phyloP scores from a whole-genome alignment of 208 protist genomes.

The Trypanosoma theileri region DNA sequence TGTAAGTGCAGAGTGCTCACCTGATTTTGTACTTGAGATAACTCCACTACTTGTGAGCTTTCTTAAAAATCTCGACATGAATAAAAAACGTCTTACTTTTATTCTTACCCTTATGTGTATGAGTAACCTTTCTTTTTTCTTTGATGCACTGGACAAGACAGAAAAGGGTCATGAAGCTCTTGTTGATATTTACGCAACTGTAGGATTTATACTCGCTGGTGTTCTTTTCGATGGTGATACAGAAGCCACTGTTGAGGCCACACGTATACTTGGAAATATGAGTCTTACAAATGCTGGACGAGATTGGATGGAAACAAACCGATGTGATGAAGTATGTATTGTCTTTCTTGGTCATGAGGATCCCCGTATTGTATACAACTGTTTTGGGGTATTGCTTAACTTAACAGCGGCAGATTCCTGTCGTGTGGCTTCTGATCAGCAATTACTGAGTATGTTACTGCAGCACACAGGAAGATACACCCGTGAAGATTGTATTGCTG shows the following conservation, averaged over 20 bases:
- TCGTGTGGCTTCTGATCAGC: conserved; percentile 55
- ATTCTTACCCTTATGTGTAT: conserved; percentile 81
- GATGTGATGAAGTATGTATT: conserved; percentile 78
- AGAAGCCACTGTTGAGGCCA: conserved; percentile 78
- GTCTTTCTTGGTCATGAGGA: conserved; percentile 82
- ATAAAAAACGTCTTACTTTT: conserved; percentile 37
- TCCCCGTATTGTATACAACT: conserved; percentile 81
- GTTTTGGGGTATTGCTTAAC: conserved; percentile 78
- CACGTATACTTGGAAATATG: conserved; percentile 74
- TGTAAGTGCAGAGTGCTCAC: conserved; percentile 49
- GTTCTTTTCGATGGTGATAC: conserved; percentile 74
- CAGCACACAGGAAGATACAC: conserved; percentile 72
- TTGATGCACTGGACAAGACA: conserved; percentile 44
- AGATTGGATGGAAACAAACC: conserved; percentile 80
- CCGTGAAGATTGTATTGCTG: conserved; percentile 38
- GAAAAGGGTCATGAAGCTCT: conserved; percentile 30
- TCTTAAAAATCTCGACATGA: conserved; percentile 44
- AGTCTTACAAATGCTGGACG: conserved; percentile 77
- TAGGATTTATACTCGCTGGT: conserved; percentile 57
- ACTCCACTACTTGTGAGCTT: conserved; percentile 44
- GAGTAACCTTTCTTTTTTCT: conserved; percentile 83
- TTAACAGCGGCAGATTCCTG: conserved; percentile 71
- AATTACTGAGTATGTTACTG: conserved; percentile 66
- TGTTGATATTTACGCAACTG: conserved; percentile 38
- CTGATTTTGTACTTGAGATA: conserved; percentile 42